phyloP scores from a whole-genome alignment of 148 eudicot genomes.

The Vaccinium darrowii region DNA sequence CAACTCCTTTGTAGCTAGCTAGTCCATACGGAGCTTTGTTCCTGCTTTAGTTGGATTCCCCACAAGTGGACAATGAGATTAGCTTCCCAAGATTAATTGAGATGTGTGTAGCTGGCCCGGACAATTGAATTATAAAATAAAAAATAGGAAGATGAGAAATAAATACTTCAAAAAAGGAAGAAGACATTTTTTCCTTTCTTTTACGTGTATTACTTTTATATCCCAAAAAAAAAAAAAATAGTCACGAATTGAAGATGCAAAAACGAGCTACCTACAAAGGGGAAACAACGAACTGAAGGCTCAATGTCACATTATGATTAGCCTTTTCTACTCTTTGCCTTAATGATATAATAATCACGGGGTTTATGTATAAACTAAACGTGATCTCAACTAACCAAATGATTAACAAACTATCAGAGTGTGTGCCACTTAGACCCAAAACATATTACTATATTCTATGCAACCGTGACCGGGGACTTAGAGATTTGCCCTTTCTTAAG shows the following conservation, averaged over 20 bases:
- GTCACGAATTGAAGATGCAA: neutral
- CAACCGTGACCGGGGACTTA: neutral
- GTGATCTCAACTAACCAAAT: neutral
- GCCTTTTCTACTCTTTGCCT: neutral
- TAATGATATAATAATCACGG: neutral
- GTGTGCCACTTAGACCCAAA: neutral
- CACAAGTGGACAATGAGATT: too few species aligned
- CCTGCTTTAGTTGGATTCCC: too few species aligned
- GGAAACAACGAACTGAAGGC: neutral
- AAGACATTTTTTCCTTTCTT: neutral
- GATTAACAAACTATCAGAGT: neutral
- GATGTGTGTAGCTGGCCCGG: too few species aligned
- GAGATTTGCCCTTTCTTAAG: neutral
- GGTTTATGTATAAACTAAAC: neutral
- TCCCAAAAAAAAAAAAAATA: neutral
- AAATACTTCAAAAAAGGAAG: neutral
- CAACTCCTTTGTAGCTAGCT: too few species aligned
- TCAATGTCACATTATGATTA: constrained; percentile 18
- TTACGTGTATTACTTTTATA: neutral
- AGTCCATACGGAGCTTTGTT: too few species aligned
- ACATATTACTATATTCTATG: neutral
- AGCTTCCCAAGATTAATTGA: too few species aligned
- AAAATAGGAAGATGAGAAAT: neutral
- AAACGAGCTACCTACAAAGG: neutral
- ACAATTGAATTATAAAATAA: too few species aligned